Base-by-base conservation (phyloP, 1,284 basidiomycete genomes). In the Heterobasidion irregulare region DNA sequence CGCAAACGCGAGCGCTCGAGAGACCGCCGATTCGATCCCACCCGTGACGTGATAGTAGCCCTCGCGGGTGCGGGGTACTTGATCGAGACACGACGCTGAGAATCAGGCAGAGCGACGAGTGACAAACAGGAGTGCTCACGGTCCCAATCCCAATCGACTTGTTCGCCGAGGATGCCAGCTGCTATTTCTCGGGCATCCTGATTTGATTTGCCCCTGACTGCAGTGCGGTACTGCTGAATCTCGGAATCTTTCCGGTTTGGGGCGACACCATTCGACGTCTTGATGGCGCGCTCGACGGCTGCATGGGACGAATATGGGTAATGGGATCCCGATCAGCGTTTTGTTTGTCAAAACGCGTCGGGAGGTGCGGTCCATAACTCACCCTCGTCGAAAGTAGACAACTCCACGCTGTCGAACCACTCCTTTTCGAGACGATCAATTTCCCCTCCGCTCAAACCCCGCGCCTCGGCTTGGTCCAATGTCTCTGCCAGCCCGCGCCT, bases 1-100 rank as follows among this genome's bases (percentile, higher is more conserved):
- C 1, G 91, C 89, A 65, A 86, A 96, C 41, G 81, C 79, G 60
- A 89, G 78, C 13, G 86, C 83, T 53, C 94, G 87, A 36, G 61
- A 52, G 50, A 53, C 36, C 6, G 56, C 47, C 8, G 78, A 81
- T 61, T 85, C 83, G 50, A 92, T 73, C 41, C 94, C 93, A n/a
- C 91, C 85, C 26, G 84, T 84, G 67, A 86, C 92, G 70, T 92
- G 92, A 67, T 94, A 93, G 71, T 94, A 96, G 13, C 94, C 94
- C 71, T 97, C 94, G 47, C 87, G 81, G 2, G 94, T 97, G 44
- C 94, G 82, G 7, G 94, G 92, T 53, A 86, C 90, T 86, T 36
- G 19, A 33, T n/a, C 18, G 54, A 36, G 13, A 43, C 1, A 54
- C 41, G 56, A 52, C 15, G 47, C 52, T 50, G 36, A 53, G n/a